phyloP scores from a whole-genome alignment of 2,329 filamentous ascomycete species.

The Fusarium tjaetaba region DNA sequence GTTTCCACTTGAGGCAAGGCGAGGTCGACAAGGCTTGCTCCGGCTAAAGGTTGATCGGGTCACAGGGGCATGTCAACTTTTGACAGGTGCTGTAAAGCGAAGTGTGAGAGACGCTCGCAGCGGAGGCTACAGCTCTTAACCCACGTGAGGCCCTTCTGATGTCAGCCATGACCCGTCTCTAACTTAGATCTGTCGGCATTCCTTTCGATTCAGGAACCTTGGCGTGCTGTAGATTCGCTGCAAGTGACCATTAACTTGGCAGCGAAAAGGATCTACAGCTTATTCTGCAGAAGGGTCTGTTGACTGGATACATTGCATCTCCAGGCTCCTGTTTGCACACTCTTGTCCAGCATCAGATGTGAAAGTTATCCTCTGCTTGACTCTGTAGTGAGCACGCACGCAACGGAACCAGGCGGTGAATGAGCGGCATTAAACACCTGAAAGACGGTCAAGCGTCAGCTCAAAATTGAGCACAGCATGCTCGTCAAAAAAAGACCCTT shows the following conservation, averaged over 20 bases:
- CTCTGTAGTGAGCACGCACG: constrained; percentile 7
- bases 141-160: constrained; percentile 31
- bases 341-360: constrained; percentile 2
- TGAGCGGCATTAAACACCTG: constrained; percentile 23
- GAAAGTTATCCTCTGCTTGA: background rate
- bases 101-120: background rate
- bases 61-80: constrained; percentile 23
- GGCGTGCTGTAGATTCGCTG: background rate
- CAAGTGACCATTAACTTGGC: constrained; percentile 23
- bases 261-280: constrained; percentile 5
- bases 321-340: background rate
- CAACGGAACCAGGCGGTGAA: constrained; percentile 25
- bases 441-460: constrained; percentile 32
- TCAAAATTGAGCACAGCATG: constrained; percentile 19
- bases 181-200: constrained; percentile 32
- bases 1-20: constrained; percentile 8
- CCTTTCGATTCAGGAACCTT: constrained; percentile 29
- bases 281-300: background rate
- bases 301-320: background rate
- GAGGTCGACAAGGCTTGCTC: constrained; percentile 21
- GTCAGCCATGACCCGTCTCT: constrained; percentile 24
- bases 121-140: constrained; percentile 1
- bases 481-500: constrained; percentile 19
- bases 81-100: background rate
- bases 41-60: constrained; percentile 31